These are phyloP conservation scores for Suhomyces wounanorum DNA, from an alignment of 1,139 yeast species.

Conservation along the genomic window DNA sequence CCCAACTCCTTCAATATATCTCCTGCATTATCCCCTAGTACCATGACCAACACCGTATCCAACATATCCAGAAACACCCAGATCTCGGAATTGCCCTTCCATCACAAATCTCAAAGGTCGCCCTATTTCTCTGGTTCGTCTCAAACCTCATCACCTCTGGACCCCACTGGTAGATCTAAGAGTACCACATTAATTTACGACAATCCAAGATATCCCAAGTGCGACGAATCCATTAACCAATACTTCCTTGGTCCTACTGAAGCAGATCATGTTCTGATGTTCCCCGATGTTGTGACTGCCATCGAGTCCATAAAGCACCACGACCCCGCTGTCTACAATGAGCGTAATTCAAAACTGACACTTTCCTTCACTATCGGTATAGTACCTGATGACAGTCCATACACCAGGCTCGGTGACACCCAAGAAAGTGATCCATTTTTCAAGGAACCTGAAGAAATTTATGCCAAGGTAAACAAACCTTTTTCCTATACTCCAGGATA, in stretches of 20 bases:
- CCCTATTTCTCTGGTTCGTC: constrained; percentile 12
- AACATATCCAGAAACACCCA: constrained; percentile 2
- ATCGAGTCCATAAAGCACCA: constrained; percentile 44
- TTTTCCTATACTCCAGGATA: constrained; percentile 90
- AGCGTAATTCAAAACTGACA: constrained; percentile 44
- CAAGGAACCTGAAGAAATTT: constrained; percentile 78
- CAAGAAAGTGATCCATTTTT: constrained; percentile 29
- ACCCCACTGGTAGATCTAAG: constrained; percentile 2
- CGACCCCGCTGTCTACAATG: constrained; percentile 45
- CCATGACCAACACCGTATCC: constrained; percentile 12
- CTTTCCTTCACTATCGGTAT: constrained; percentile 59
- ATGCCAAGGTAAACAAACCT: constrained; percentile 71
- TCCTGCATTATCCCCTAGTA: constrained; percentile 43
- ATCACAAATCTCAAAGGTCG: constrained; percentile 8
- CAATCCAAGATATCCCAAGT: constrained; percentile 20
- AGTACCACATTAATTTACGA: constrained; percentile 11
- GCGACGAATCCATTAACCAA: constrained; percentile 58
- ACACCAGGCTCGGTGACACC: constrained; percentile 25
- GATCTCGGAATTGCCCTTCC: constrained; percentile 3
- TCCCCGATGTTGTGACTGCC: constrained; percentile 58
- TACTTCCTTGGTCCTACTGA: constrained; percentile 56
- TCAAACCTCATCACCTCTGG: constrained; percentile 11
- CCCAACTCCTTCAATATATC: constrained; percentile 40
- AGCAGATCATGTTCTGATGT: constrained; percentile 35
- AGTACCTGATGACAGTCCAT: constrained; percentile 39